phyloP scores from a whole-genome alignment of 345 rosid species.

The Linum trigynum region DNA sequence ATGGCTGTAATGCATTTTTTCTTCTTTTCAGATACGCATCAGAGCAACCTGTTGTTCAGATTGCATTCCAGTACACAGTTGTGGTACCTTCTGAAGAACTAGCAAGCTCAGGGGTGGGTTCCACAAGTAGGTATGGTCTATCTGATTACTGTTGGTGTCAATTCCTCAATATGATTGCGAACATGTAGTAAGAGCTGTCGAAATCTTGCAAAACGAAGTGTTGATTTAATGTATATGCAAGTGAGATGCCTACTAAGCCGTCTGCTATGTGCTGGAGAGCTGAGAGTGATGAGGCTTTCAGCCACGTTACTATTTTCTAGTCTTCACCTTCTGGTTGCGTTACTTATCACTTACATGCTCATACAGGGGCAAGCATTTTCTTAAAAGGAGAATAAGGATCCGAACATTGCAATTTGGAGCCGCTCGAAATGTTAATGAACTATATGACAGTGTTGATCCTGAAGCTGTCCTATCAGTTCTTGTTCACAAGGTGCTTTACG shows the following conservation, averaged over 20 bases:
- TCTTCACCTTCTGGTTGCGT: background rate
- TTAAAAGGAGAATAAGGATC: conserved; percentile 78
- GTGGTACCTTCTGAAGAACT: conserved; percentile 77
- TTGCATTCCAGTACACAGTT: conserved; percentile 90
- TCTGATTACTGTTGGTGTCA: background rate
- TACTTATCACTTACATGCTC: conserved; percentile 3
- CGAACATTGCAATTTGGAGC: conserved; percentile 72
- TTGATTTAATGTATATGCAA: background rate
- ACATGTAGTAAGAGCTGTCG: background rate
- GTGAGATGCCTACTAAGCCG: too few relatives aligned
- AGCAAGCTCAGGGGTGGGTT: conserved; percentile 37
- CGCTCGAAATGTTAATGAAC: conserved; percentile 64
- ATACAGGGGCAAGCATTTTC: conserved; percentile 56
- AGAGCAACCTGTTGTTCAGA: conserved; percentile 84
- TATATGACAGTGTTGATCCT: conserved; percentile 77
- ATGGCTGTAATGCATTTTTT: background rate
- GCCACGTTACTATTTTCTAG: background rate
- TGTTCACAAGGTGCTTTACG: conserved; percentile 65
- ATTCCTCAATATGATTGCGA: background rate
- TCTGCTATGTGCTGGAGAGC: too few relatives aligned
- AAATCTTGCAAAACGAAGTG: background rate
- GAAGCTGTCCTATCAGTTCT: conserved; percentile 80
- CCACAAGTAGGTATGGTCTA: conserved; percentile 58
- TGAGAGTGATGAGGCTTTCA: background rate
- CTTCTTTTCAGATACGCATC: conserved; percentile 49